Evolutionary conservation across 257 asterid species (phyloP), one percentile per base, ranked within the genome.

Genomic region (Leonotis leonurus): DNA sequence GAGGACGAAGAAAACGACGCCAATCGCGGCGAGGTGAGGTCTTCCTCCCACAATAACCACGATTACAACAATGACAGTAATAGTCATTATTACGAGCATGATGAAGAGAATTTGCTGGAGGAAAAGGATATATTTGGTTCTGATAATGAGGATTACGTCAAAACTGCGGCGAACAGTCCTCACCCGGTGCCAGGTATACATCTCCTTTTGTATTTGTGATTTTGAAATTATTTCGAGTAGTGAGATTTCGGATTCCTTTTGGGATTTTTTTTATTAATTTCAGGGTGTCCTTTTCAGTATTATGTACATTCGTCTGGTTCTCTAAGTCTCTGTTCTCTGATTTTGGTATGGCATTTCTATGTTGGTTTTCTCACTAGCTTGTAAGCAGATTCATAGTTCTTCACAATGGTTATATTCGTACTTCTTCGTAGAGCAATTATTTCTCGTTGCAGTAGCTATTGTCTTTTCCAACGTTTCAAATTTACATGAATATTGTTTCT

Each of bases 61-160:
- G 44, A 65, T 64, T 48, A 37, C 39, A 52, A 61, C 18, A n/a
- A 44, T 58, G 33, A 37, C 20, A 36, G 70, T 55, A 68, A 65
- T 49, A 25, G 49, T 17, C 39, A 65, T 56, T 68, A 63, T 59
- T 56, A 65, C 64, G 24, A 66, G 43, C 50, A 39, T 65, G 87
- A 72, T 57, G 66, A 73, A 32, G 65, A 66, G 49, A 77, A 75
- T 18, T 81, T 64, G 12, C 75, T 14, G 56, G 92, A 76, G 6
- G 86, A 66, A 43, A 92, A 77, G 82, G 99, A 92, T 82, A 93
- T 92, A 27, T 92, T 92, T 75, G 99, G 94, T 50, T 82, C 95
- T 37, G 99, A 92, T 75, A 85, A 92, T 50, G 97, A 89, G 66
- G 95, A 85, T 33, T 92, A 86, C 64, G 73, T 66, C 45, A 92